These are phyloP conservation scores for Parsonsia alboflavescens DNA, from an alignment of 257 asterid species.

Conservation along the genomic window DNA sequence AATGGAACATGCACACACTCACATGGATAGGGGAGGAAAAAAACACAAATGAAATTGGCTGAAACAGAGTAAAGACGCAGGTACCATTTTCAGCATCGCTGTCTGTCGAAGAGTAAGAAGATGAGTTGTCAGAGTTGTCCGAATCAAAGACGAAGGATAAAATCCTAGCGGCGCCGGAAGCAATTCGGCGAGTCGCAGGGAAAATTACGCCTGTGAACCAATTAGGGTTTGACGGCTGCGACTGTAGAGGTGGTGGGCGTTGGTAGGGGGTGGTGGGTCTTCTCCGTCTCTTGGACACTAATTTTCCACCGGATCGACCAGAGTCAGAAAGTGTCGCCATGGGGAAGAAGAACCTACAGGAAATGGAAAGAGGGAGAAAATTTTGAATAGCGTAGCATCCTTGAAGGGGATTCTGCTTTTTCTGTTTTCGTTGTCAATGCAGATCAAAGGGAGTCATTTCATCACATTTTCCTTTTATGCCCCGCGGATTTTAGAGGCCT, in stretches of 20 bases:
- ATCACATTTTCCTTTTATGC: no score
- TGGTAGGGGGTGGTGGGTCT: conserved; percentile 33
- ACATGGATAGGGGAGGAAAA: not conserved
- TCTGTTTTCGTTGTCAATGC: not conserved
- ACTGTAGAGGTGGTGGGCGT: conserved; percentile 31
- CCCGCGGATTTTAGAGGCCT: no score
- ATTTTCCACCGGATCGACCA: conserved; percentile 43
- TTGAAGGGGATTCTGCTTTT: not conserved
- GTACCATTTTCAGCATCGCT: conserved; percentile 40
- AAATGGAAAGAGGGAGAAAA: not conserved
- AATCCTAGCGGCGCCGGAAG: conserved; percentile 75
- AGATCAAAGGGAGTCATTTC: not conserved
- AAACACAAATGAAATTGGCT: not conserved
- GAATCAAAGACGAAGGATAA: conserved; percentile 54
- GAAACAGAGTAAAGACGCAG: not conserved
- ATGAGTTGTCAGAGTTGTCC: conserved; percentile 33
- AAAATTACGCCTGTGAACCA: conserved; percentile 34
- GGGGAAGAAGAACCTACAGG: not conserved
- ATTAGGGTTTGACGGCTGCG: conserved; percentile 26
- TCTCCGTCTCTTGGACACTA: conserved; percentile 23
- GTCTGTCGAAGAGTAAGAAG: conserved; percentile 30
- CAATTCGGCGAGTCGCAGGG: conserved; percentile 38
- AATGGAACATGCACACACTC: not conserved
- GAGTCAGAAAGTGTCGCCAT: conserved; percentile 22
- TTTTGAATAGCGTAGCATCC: not conserved